phyloP scores from a whole-genome alignment of 2,329 filamentous ascomycete species.

The Venturia effusa region DNA sequence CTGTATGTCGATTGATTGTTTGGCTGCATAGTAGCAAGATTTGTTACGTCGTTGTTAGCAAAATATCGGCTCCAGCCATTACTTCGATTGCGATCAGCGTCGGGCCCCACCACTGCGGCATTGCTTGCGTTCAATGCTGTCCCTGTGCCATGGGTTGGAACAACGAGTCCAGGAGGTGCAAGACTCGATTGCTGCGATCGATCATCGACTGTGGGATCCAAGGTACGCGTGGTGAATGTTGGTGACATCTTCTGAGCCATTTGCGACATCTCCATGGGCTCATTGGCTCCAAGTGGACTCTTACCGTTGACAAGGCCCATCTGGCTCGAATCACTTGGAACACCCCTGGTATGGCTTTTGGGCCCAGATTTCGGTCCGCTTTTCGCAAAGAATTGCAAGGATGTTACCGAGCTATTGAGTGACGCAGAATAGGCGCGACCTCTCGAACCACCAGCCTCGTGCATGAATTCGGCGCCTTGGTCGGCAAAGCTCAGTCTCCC shows the following conservation, averaged over 20 bases:
- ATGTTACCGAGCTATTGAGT: conserved; percentile 28
- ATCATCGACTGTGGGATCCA: conserved; percentile 7
- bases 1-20: conserved; percentile 24
- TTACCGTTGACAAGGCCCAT: conserved; percentile 50
- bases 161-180: not conserved
- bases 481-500: conserved; percentile 39
- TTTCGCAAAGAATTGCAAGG: conserved; percentile 24
- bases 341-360: conserved; percentile 33
- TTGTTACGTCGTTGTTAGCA: conserved; percentile 55
- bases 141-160: conserved; percentile 35
- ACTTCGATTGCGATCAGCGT: conserved; percentile 33
- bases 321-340: conserved; percentile 46
- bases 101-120: conserved; percentile 26
- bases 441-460: conserved; percentile 35
- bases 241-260: conserved; percentile 29
- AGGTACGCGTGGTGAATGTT: conserved; percentile 17
- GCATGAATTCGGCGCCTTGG: conserved; percentile 41
- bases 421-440: conserved; percentile 15
- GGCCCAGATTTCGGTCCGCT: conserved; percentile 16
- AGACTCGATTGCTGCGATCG: conserved; percentile 22
- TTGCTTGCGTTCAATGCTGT: conserved; percentile 20
- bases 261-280: conserved; percentile 34
- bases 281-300: conserved; percentile 28
- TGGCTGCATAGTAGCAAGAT: conserved; percentile 9
- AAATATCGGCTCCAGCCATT: conserved; percentile 73